These are phyloP conservation scores for Amanita molliuscula DNA, from an alignment of 768 basidiomycete species.

Conservation along the genomic window DNA sequence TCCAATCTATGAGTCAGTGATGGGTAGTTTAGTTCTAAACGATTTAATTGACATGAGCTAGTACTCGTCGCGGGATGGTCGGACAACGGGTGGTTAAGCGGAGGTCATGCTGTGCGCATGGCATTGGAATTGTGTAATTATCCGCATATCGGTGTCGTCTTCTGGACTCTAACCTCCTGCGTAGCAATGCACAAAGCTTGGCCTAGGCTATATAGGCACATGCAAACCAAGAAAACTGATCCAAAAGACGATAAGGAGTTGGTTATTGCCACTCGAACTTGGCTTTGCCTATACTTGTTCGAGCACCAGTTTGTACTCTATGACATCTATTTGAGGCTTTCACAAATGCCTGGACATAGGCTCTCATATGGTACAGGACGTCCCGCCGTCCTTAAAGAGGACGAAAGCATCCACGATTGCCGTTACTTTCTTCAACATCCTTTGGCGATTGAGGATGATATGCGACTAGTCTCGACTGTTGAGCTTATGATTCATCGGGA, in stretches of 20 bases:
- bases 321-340: background rate
- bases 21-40: background rate
- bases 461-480: constrained; percentile 90
- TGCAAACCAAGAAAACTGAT: constrained; percentile 56
- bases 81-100: constrained; percentile 91
- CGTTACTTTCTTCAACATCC: constrained; percentile 78
- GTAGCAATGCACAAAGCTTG: constrained; percentile 88
- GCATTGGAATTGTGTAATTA: constrained; percentile 85
- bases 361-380: constrained; percentile 93
- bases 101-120: constrained; percentile 95
- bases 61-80: constrained; percentile 92
- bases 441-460: constrained; percentile 84
- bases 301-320: constrained; percentile 73
- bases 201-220: constrained; percentile 69
- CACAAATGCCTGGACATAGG: constrained; percentile 26
- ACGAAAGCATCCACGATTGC: constrained; percentile 82
- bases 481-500: constrained; percentile 89
- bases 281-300: constrained; percentile 91
- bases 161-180: background rate
- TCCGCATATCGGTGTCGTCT: background rate
- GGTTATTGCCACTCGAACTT: constrained; percentile 74
- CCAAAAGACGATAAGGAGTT: constrained; percentile 63
- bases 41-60: constrained; percentile 19
- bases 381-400: constrained; percentile 86
- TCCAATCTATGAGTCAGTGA: constrained; percentile 85